Evolutionary conservation across 805 yeast species (phyloP).

Genomic region (Hanseniaspora jakobsenii): DNA sequence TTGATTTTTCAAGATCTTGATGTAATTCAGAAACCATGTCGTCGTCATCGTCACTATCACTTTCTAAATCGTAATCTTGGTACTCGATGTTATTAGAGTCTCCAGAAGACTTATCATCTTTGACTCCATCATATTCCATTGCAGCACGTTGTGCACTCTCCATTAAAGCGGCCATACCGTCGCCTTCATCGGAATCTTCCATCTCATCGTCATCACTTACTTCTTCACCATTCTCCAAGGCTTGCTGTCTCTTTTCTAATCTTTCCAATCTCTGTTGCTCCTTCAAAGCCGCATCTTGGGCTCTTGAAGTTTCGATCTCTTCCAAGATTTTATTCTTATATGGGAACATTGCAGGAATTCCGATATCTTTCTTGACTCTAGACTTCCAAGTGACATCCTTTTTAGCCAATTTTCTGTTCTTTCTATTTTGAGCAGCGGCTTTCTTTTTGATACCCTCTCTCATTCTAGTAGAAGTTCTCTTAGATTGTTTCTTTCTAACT

Average conservation of each 20-base stretch:
- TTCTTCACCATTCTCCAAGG: slow-evolving; percentile 29
- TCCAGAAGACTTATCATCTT: slow-evolving; percentile 29
- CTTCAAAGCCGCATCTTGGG: slow-evolving; percentile 44
- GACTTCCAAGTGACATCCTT: slow-evolving; percentile 92
- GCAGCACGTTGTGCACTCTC: slow-evolving; percentile 89
- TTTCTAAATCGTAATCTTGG: slow-evolving; percentile 35
- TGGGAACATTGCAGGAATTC: slow-evolving; percentile 90
- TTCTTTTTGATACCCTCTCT: slow-evolving; percentile 94
- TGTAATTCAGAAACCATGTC: slow-evolving; percentile 36
- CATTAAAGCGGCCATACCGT: slow-evolving; percentile 63
- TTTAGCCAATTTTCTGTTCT: slow-evolving; percentile 69
- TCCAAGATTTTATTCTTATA: slow-evolving; percentile 72
- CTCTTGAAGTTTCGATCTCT: slow-evolving; percentile 55
- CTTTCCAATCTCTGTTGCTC: slow-evolving; percentile 40
- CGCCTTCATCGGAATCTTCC: slow-evolving; percentile 15
- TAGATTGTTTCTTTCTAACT: slow-evolving; percentile 57
- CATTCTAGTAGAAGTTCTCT: slow-evolving; percentile 84
- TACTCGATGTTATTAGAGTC: slow-evolving; percentile 37
- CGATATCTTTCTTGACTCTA: slow-evolving; percentile 71
- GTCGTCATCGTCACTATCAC: slow-evolving; percentile 29
- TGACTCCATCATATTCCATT: slow-evolving; percentile 42
- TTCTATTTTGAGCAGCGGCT: slow-evolving; percentile 82
- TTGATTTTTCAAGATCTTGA: slow-evolving; percentile 43
- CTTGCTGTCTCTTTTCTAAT: slow-evolving; percentile 30
- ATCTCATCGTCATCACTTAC: slow-evolving; percentile 28